phyloP scores from a whole-genome alignment of 495 filamentous ascomycete species.

The Aspergillus nidulans region DNA sequence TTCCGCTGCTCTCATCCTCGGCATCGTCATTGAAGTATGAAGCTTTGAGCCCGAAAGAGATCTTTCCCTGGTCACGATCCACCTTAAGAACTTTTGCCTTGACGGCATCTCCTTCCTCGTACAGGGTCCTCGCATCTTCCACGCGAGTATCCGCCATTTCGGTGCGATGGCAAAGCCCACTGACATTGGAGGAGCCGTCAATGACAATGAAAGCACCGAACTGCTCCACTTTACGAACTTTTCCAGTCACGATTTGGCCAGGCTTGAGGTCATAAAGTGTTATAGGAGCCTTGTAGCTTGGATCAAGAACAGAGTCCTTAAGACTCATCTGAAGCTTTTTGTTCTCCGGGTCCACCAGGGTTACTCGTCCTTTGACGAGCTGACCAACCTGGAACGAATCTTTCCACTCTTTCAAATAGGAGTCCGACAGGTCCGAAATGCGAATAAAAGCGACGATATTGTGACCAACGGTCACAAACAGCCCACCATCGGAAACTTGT shows the following conservation, averaged over 20 bases:
- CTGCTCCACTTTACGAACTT: slow-evolving; percentile 85
- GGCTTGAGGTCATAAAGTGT: slow-evolving; percentile 67
- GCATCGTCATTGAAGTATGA: slow-evolving; percentile 74
- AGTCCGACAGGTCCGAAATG: slow-evolving; percentile 84
- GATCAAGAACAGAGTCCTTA: slow-evolving; percentile 77
- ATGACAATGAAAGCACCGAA: slow-evolving; percentile 92
- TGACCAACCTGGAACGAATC: slow-evolving; percentile 78
- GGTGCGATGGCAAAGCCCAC: slow-evolving; percentile 84
- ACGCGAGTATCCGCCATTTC: slow-evolving; percentile 82
- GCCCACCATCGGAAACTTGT: slow-evolving; percentile 75
- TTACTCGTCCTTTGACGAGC: slow-evolving; percentile 81
- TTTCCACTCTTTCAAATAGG: slow-evolving; percentile 94
- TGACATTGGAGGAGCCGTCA: slow-evolving; percentile 78
- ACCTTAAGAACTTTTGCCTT: slow-evolving; percentile 84
- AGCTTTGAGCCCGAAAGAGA: slow-evolving; percentile 88
- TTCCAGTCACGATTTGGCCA: slow-evolving; percentile 80
- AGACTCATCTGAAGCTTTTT: slow-evolving; percentile 79
- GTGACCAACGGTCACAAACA: slow-evolving; percentile 77
- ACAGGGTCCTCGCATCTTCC: slow-evolving; percentile 75
- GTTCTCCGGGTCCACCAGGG: slow-evolving; percentile 56
- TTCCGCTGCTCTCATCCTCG: slow-evolving; percentile 51
- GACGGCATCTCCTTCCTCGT: slow-evolving; percentile 81
- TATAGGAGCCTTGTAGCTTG: slow-evolving; percentile 65
- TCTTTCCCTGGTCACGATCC: slow-evolving; percentile 63
- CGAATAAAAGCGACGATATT: slow-evolving; percentile 76